Evolutionary conservation across 2,329 filamentous ascomycete genomes (phyloP).

Genomic region (Epichloe gansuensis): DNA sequence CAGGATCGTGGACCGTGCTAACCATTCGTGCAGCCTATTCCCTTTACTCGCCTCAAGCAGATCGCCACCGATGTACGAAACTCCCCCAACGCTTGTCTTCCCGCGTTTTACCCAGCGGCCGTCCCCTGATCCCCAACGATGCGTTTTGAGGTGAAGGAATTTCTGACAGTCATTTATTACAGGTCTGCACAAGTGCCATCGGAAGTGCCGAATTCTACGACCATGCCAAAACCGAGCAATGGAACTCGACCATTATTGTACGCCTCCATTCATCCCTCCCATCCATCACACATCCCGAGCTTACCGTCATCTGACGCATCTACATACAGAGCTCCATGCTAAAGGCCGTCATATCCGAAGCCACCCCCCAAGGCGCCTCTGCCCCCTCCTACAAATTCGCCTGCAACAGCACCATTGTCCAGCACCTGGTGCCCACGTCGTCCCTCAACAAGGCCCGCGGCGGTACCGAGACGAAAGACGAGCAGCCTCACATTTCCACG

Average conservation of each 20-base stretch:
- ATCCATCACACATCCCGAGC: conserved; percentile 2
- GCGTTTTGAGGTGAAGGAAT: background rate
- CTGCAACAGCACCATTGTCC: conserved; percentile 96
- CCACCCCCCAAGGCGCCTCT: conserved; percentile 42
- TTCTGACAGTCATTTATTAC: conserved; percentile 1
- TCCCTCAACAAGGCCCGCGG: conserved; percentile 46
- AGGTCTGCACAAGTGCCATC: conserved; percentile 78
- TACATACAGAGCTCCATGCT: conserved; percentile 60
- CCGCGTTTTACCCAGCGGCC: background rate
- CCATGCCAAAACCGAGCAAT: conserved; percentile 69
- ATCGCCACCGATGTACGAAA: conserved; percentile 67
- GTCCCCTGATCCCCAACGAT: background rate
- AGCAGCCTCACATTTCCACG: conserved; percentile 41
- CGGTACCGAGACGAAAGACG: conserved; percentile 33
- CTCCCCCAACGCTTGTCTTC: conserved; percentile 1
- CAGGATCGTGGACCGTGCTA: background rate
- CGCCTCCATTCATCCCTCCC: conserved; percentile 18
- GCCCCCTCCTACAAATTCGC: conserved; percentile 77
- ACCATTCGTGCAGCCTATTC: conserved; percentile 47
- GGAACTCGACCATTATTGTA: conserved; percentile 93
- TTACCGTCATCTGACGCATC: background rate
- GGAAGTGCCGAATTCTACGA: conserved; percentile 68
- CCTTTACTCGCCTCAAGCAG: conserved; percentile 65
- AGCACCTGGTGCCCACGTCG: conserved; percentile 66
- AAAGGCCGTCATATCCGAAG: conserved; percentile 64